Base-by-base conservation (phyloP, 2,329 filamentous ascomycete species). In the Ophiostoma ulmi region DNA sequence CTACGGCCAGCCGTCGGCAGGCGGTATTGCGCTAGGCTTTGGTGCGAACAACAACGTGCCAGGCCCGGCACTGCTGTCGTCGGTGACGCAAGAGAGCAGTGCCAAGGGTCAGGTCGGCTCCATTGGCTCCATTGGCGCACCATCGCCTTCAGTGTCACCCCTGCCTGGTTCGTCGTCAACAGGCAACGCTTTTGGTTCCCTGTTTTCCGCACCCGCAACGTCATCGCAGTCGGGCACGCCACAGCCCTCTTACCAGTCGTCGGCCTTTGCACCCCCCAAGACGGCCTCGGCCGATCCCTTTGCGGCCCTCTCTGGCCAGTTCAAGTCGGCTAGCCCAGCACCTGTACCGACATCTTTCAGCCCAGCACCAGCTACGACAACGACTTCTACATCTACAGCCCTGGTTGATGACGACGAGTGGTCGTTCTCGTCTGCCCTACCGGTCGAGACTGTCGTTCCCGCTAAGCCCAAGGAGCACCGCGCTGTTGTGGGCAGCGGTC, bases 391-490 rank as follows among this genome's bases (percentile, higher is more conserved):
- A 58, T 58, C 52, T 58, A 26, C 52, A 26, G n/a, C 78, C 0
- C 70, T 81, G 0, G 73, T 77, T 68, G 88, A 91, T 65, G 94
- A 97, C 68, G 94, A 98, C 74, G 94, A 98, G 77, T 98, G 94
- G 94, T 91, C 88, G 35, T 98, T 98, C 78, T 88, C 92, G 3
- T 98, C 94, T 0, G 90, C 94, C 0, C 84, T 97, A 17, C 94
- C 94, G 38, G 80, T 83, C 2, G 83, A 87, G 72, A 73, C 80
- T 73, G 73, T 79, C 20, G 38, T 20, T 5, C 76, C 82, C 69
- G 76, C 83, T 22, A 76, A 80, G 44, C 88, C 89, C 1, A 84
- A 81, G 69, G 85, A 87, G 68, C 87, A 92, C 74, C 87, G 87
- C 67, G 82, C 90, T 26, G 85, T 84, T 3, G 87, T 97, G 63